These are phyloP conservation scores for Trypanosoma platydactyli DNA, from an alignment of 208 protist genomes.

Conservation along the genomic window DNA sequence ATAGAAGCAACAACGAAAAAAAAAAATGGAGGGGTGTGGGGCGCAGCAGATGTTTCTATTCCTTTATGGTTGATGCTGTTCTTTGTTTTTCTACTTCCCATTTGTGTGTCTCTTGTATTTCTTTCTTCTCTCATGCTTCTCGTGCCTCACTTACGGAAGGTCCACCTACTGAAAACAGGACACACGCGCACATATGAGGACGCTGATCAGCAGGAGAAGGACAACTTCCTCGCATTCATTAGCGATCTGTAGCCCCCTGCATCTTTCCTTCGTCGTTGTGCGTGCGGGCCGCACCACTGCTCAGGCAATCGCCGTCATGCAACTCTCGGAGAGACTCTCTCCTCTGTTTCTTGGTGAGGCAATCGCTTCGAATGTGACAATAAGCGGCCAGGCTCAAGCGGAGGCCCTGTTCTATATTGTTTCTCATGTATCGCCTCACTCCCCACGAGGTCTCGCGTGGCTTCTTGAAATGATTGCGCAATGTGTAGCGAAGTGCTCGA, in stretches of 20 bases:
- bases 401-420: slow-evolving; percentile 47
- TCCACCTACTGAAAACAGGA: neutral
- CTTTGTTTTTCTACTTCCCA: slow-evolving; percentile 18
- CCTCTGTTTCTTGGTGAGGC: slow-evolving; percentile 50
- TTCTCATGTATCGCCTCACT: slow-evolving; percentile 35
- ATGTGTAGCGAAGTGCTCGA: slow-evolving; percentile 24
- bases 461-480: slow-evolving; percentile 29
- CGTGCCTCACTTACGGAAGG: no score
- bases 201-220: neutral
- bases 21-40: no score
- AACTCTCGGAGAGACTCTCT: slow-evolving; percentile 33
- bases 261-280: slow-evolving; percentile 36
- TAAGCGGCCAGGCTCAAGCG: slow-evolving; percentile 49
- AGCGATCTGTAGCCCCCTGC: neutral
- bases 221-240: neutral
- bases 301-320: slow-evolving; percentile 40
- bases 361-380: slow-evolving; percentile 39
- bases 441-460: slow-evolving; percentile 35
- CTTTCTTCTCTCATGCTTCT: slow-evolving; percentile 1
- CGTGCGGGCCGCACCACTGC: slow-evolving; percentile 34
- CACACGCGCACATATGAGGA: no score
- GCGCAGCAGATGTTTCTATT: neutral
- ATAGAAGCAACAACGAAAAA: no score
- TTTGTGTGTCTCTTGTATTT: slow-evolving; percentile 21
- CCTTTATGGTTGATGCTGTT: neutral